Conservation (phyloP, 371 early-diverging fungal species). For the Lichtheimia corymbifera region DNA sequence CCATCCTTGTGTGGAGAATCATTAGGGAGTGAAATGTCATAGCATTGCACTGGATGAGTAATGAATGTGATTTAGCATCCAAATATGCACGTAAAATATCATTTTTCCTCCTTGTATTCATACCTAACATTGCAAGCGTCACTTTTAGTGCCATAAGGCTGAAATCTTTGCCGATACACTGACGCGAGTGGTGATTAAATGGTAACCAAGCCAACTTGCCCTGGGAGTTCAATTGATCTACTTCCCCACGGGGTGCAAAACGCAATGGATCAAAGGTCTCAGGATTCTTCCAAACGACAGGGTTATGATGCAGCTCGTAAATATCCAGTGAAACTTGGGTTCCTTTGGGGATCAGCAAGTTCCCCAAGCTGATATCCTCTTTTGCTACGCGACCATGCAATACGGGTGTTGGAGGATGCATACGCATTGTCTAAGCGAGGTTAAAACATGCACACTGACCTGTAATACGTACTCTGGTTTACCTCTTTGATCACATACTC, state of each 20-base stretch:
- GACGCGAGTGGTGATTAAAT: slow-evolving; percentile 42
- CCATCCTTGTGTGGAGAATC: slow-evolving; percentile 28
- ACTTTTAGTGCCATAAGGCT: slow-evolving; percentile 20
- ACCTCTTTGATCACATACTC: slow-evolving; percentile 24
- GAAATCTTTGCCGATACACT: slow-evolving; percentile 36
- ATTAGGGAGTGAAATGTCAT: slow-evolving; percentile 23
- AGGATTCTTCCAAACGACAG: slow-evolving; percentile 13
- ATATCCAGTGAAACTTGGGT: slow-evolving; percentile 12
- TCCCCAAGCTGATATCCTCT: slow-evolving; percentile 32
- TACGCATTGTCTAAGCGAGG: neutral
- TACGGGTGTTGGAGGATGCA: slow-evolving; percentile 23
- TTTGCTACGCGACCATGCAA: slow-evolving; percentile 19
- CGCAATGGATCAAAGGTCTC: slow-evolving; percentile 15
- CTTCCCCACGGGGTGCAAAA: slow-evolving; percentile 15
- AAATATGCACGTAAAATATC: too few species aligned
- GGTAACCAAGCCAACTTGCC: slow-evolving; percentile 34
- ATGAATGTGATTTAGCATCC: too few species aligned
- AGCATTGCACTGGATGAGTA: slow-evolving; percentile 1
- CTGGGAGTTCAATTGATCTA: neutral
- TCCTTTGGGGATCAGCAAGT: slow-evolving; percentile 20
- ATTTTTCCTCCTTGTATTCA: too few species aligned
- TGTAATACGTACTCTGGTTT: neutral
- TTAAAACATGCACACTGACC: neutral
- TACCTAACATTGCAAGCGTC: slow-evolving; percentile 20
- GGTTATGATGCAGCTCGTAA: slow-evolving; percentile 9